These are phyloP conservation scores for Fusarium subtropicale DNA, from an alignment of 2,329 filamentous ascomycete genomes.

Conservation along the genomic window DNA sequence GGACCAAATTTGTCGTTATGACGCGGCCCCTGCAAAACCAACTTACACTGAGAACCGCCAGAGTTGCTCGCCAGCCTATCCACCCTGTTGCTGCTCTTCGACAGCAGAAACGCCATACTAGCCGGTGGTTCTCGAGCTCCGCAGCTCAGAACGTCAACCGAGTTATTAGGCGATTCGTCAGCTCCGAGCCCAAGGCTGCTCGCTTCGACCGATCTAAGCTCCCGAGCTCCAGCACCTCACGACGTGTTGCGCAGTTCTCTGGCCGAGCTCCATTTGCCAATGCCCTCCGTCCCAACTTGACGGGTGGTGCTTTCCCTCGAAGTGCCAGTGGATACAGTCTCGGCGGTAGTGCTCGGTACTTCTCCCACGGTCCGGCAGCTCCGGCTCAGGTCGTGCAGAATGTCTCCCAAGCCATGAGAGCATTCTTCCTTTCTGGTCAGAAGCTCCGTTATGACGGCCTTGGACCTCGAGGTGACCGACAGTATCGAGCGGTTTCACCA, in stretches of 20 bases:
- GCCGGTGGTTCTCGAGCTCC: conserved; percentile 61
- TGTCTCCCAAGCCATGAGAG: conserved; percentile 91
- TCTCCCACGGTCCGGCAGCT: conserved; percentile 86
- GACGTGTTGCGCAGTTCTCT: conserved; percentile 70
- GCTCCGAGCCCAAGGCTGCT: conserved; percentile 52
- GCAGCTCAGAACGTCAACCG: conserved; percentile 58
- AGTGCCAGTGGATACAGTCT: conserved; percentile 90
- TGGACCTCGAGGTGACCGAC: conserved; percentile 77
- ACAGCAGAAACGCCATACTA: conserved; percentile 57
- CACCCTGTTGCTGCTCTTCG: conserved; percentile 66
- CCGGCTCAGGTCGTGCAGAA: conserved; percentile 94
- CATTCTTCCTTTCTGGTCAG: conserved; percentile 91
- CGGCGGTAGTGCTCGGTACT: conserved; percentile 82
- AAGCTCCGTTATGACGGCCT: conserved; percentile 88
- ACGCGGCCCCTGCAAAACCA: conserved; percentile 59
- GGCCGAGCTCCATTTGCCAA: conserved; percentile 87
- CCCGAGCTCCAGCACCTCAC: conserved; percentile 61
- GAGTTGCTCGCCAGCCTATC: conserved; percentile 61
- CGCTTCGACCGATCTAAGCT: conserved; percentile 63
- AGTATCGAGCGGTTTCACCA: conserved; percentile 80
- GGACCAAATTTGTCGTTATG: conserved; percentile 60
- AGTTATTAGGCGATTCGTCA: conserved; percentile 64
- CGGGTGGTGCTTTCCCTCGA: conserved; percentile 84
- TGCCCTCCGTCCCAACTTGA: conserved; percentile 90
- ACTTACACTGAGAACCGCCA: conserved; percentile 56